phyloP scores from a whole-genome alignment of 73 alveolate species.

The Paramecium sonneborni region DNA sequence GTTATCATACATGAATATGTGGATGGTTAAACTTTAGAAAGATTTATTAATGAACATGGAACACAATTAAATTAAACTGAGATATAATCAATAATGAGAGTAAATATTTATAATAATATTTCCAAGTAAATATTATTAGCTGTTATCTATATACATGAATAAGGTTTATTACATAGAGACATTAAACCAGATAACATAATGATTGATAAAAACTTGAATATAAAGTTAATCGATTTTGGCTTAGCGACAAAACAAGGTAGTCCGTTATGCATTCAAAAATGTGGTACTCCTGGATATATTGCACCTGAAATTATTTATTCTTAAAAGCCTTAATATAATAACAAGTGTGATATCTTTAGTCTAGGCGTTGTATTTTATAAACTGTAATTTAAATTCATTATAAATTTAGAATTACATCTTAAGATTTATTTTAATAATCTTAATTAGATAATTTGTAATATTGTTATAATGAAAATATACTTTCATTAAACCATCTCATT shows the following conservation, averaged over 20 bases:
- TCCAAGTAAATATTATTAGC: slow-evolving; percentile 37
- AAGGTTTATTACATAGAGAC: slow-evolving; percentile 56
- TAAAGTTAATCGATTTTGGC: slow-evolving; percentile 59
- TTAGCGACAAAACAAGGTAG: slow-evolving; percentile 22
- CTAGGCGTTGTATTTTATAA: slow-evolving; percentile 9
- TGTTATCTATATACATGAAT: slow-evolving; percentile 48
- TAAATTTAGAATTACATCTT: neutral
- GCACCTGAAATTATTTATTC: slow-evolving; percentile 56
- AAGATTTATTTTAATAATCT: neutral
- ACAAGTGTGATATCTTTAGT: neutral
- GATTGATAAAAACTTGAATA: slow-evolving; percentile 53
- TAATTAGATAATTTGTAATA: neutral
- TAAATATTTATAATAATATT: neutral
- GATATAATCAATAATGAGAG: slow-evolving; percentile 20
- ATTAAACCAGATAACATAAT: slow-evolving; percentile 62
- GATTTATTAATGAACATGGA: neutral
- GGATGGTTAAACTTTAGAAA: slow-evolving; percentile 21
- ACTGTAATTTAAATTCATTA: neutral
- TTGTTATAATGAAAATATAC: neutral
- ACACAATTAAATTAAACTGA: neutral
- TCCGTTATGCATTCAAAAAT: neutral
- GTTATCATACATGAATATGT: slow-evolving; percentile 24
- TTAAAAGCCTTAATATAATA: neutral
- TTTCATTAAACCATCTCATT: neutral
- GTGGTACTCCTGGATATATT: slow-evolving; percentile 65